phyloP scores from a whole-genome alignment of 352 stramenopile genomes.

The Phytopythium oedochilum region DNA sequence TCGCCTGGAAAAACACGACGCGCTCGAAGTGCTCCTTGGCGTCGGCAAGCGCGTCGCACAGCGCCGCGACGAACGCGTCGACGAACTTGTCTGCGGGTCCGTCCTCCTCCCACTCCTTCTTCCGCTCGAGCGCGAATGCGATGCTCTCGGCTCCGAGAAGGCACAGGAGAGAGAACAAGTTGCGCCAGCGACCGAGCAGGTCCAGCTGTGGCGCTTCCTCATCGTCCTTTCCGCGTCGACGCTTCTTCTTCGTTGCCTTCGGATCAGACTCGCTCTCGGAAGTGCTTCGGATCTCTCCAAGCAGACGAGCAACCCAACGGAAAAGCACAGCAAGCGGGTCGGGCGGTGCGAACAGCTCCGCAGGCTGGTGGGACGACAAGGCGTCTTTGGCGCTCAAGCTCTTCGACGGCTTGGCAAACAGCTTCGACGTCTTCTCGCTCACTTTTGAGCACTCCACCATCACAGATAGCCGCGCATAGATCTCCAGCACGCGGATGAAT shows the following conservation, averaged over 20 bases:
- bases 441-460: conserved; percentile 49
- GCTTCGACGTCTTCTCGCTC: conserved; percentile 34
- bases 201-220: conserved; percentile 28
- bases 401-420: conserved; percentile 40
- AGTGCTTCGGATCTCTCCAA: conserved; percentile 36
- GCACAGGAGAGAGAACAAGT: conserved; percentile 62
- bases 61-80: conserved; percentile 33
- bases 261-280: background rate
- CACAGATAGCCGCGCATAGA: conserved; percentile 61
- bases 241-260: conserved; percentile 33
- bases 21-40: conserved; percentile 53
- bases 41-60: conserved; percentile 37
- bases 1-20: conserved; percentile 56
- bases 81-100: conserved; percentile 39
- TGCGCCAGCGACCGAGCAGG: conserved; percentile 57
- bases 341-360: conserved; percentile 54
- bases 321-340: conserved; percentile 36
- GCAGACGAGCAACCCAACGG: conserved; percentile 43
- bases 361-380: conserved; percentile 47
- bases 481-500: conserved; percentile 60
- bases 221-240: conserved; percentile 31
- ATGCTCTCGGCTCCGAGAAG: conserved; percentile 58
- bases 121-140: conserved; percentile 54
- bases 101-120: conserved; percentile 24
- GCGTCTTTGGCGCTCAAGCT: conserved; percentile 33